Base-by-base conservation (phyloP, 768 basidiomycete species). In the Fomitopsis pulvina region DNA sequence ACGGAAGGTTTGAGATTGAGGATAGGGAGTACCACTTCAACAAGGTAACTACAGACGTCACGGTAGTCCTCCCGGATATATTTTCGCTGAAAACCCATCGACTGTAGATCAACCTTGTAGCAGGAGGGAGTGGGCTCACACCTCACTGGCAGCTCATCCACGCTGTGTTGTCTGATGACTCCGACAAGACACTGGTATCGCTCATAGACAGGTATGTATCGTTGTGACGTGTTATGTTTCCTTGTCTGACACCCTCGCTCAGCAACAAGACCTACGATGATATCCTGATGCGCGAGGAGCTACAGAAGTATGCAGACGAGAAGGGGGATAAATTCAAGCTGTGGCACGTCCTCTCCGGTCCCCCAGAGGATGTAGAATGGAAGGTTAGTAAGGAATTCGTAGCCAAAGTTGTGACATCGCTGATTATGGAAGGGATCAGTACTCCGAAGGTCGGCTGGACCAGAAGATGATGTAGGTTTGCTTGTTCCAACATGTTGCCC, bases 111-210 rank as follows among this genome's bases (percentile, higher is more conserved):
- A 60, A 58, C 27, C 55, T 60, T 5, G 52, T 60, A n/a, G 57
- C 57, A 0, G 59, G 59, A 2, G 59, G 59, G 4, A 57, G 50
- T 38, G 59, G 59, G 1, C 43, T 58, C 8, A 60, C 59, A 27
- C 59, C 59, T 4, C 59, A 60, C 43, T 60, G 57, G 57, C 59
- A 60, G 47, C 50, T 60, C 41, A 58, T 60, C 10, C 57, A 58
- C 29, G 55, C 55, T 4, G 52, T 60, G n/a, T 47, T 60, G 46
- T 51, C 45, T 1, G 53, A 58, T 46, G 12, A 29, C 12, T 32
- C 29, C 2, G 59, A 60, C 52, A 24, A 51, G 21, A 60, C 57
- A 5, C 7, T 20, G 11, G 42, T 60, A 12, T 52, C 55, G 14
- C 41, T 60, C 11, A 52, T 60, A 20, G 57, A 60, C 45, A 52